These are phyloP conservation scores for Hypoxylon sp. DNA, from an alignment of 2,329 filamentous ascomycete species.

Conservation along the genomic window DNA sequence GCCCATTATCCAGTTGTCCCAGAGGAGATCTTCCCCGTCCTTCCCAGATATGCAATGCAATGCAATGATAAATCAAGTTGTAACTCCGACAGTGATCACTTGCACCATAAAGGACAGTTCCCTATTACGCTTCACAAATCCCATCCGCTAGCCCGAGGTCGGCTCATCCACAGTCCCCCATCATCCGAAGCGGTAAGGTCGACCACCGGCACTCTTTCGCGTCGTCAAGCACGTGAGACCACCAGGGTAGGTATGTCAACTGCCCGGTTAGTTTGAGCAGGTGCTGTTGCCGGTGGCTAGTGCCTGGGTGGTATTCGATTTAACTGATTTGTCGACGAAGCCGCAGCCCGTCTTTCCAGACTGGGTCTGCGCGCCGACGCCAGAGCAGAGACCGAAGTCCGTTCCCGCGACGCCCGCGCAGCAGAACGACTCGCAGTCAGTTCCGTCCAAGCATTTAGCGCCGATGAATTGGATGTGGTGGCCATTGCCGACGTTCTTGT, in stretches of 20 bases:
- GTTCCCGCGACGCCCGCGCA: slow-evolving; percentile 48
- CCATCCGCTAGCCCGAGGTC: background rate
- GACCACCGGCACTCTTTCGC: background rate
- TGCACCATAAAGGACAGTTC: background rate
- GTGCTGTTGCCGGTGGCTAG: background rate
- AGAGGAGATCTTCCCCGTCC: background rate
- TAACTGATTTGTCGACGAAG: slow-evolving; percentile 46
- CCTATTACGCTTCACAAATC: background rate
- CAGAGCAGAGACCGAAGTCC: slow-evolving; percentile 47
- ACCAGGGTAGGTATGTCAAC: background rate
- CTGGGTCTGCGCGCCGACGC: slow-evolving; percentile 44
- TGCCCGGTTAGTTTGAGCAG: background rate
- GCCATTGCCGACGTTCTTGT: slow-evolving; percentile 49
- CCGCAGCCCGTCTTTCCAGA: slow-evolving; percentile 52
- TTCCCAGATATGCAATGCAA: slow-evolving; percentile 8
- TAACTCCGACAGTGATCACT: background rate
- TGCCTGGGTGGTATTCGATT: too few relatives aligned
- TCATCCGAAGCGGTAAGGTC: background rate
- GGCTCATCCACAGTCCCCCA: background rate
- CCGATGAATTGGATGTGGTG: slow-evolving; percentile 50
- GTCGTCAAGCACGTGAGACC: background rate
- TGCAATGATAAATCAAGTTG: slow-evolving; percentile 13
- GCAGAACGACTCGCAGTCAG: slow-evolving; percentile 50
- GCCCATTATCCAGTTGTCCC: slow-evolving; percentile 1
- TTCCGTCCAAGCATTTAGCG: slow-evolving; percentile 46